Evolutionary conservation across 805 yeast genomes (phyloP), one percentile per base, ranked within the genome.

Genomic region (Nakazawaea populi): DNA sequence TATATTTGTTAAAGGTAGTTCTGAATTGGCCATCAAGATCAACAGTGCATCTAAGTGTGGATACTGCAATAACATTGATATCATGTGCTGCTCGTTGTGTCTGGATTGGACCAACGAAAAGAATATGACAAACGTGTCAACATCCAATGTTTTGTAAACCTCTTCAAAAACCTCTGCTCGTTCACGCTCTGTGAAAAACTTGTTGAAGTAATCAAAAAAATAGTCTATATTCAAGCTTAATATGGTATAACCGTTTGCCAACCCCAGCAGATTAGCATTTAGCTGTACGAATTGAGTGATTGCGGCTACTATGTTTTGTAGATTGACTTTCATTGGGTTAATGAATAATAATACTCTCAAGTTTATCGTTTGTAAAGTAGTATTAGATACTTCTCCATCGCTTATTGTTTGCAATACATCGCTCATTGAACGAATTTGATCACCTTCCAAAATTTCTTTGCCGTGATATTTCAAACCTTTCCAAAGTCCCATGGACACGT

Each of bases 401-500:
- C 65, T 55, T 44, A 49, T 44, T 12, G 61, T 47, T 45, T 58
- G 64, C 54, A 72, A 76, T 7, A 79, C 57, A 12, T 63, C 59
- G 27, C 59, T 56, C 3, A 80, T 48, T 4, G 61, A 36, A 1
- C 45, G 24, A 1, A 74, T 47, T 35, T 75, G 72, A 0, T 44
- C 9, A 4, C 50, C 5, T 3, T 42, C 47, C 10, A 75, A 49
- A 3, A 66, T 43, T 27, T 50, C 48, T 8, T n/a, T 10, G 11
- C 42, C 48, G 27, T 49, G 18, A 4, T 58, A 62, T 14, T 63
- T 56, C 28, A 85, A 64, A 1, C 87, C 90, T n/a, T 67, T 57
- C 8, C 76, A 58, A 10, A 88, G 55, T 5, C 94, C 95, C 31
- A 70, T 61, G 1, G 80, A 58, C 3, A 85, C 61, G 54, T 80